Conservation (phyloP, 2,329 filamentous ascomycete species). For the Fusarium mexicanum region DNA sequence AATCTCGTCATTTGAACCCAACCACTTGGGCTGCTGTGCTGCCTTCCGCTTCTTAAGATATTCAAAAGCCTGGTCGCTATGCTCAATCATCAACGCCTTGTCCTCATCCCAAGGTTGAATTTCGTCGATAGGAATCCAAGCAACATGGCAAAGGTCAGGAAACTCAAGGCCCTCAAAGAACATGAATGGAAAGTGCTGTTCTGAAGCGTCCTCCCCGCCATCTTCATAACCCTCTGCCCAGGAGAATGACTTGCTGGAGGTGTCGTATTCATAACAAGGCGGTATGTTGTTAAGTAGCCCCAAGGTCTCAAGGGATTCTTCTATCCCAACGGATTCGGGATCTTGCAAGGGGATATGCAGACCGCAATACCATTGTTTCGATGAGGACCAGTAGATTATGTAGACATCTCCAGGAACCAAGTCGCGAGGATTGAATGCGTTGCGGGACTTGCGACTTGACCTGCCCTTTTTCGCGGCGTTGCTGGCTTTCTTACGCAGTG, state of each 20-base stretch:
- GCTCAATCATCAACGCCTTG: neutral
- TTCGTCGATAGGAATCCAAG: slow-evolving; percentile 20
- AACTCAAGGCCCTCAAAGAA: slow-evolving; percentile 33
- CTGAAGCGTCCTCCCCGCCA: neutral
- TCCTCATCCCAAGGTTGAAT: neutral
- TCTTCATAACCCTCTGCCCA: slow-evolving; percentile 25
- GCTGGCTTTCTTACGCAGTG: neutral
- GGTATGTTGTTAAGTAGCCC: slow-evolving; percentile 14
- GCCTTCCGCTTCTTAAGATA: neutral
- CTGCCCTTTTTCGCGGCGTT: neutral
- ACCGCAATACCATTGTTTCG: slow-evolving; percentile 15
- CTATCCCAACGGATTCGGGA: neutral
- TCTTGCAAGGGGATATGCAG: slow-evolving; percentile 18
- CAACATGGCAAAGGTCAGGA: slow-evolving; percentile 10
- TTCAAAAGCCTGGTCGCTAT: slow-evolving; percentile 2
- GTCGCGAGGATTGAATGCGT: neutral
- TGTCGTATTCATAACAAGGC: slow-evolving; percentile 24
- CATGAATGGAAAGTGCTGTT: slow-evolving; percentile 29
- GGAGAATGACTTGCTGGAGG: neutral
- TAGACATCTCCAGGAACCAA: slow-evolving; percentile 21
- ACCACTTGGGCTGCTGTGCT: neutral
- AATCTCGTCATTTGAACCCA: neutral
- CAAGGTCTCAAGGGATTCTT: slow-evolving; percentile 1
- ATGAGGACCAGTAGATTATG: slow-evolving; percentile 11
- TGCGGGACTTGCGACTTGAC: neutral